phyloP scores from a whole-genome alignment of 345 rosid species.

The Dipteronia dyeriana region DNA sequence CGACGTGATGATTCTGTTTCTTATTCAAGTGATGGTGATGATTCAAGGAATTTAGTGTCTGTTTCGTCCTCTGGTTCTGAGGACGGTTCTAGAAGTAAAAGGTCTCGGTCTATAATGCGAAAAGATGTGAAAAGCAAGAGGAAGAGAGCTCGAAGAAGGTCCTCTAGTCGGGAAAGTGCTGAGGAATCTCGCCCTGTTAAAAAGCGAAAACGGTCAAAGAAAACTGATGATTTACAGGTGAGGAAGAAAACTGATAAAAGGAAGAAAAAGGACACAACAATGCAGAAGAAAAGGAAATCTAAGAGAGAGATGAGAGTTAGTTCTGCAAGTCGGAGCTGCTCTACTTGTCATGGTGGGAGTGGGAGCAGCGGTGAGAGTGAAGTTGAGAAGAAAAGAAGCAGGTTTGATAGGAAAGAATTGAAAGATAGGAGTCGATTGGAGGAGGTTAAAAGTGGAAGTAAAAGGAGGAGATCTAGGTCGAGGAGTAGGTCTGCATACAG shows the following conservation, averaged over 20 bases:
- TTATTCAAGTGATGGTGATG: conserved; percentile 41
- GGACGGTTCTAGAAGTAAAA: conserved; percentile 44
- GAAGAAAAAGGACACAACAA: conserved; percentile 42
- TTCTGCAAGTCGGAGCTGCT: conserved; percentile 46
- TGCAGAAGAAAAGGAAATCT: conserved; percentile 39
- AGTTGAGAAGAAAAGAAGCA: conserved; percentile 37
- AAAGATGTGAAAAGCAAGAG: conserved; percentile 46
- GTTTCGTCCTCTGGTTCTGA: conserved; percentile 54
- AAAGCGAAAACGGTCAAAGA: conserved; percentile 48
- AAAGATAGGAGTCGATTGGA: conserved; percentile 24
- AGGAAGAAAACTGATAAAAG: conserved; percentile 35
- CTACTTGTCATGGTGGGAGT: conserved; percentile 33
- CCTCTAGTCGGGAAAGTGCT: conserved; percentile 50
- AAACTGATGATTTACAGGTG: conserved; percentile 26
- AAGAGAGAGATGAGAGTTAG: conserved; percentile 47
- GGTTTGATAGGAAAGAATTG: conserved; percentile 32
- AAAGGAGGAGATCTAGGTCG: conserved; percentile 35
- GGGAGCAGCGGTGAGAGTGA: conserved; percentile 43
- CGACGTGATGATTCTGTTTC: conserved; percentile 39
- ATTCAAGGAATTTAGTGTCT: conserved; percentile 42
- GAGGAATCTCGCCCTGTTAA: conserved; percentile 34
- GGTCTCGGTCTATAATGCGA: conserved; percentile 43
- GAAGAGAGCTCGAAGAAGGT: conserved; percentile 50
- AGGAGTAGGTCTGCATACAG: conserved; percentile 39
- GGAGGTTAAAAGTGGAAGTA: conserved; percentile 24